Base-by-base conservation (phyloP, 306 rosid species). In the Biancaea sappan region DNA sequence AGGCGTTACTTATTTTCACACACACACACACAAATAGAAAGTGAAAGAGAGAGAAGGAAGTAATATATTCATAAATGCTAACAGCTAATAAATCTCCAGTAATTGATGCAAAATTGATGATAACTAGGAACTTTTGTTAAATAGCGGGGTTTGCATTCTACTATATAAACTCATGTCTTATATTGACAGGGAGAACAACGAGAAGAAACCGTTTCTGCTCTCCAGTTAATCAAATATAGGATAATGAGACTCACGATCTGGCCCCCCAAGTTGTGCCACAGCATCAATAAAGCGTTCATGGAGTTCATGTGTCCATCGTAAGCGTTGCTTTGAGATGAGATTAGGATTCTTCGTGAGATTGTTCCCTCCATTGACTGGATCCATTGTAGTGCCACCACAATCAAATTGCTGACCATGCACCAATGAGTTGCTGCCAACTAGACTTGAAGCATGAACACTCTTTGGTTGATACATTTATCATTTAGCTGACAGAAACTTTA, bases 231-330 rank as follows among this genome's bases (percentile, higher is more conserved):
- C 71, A 79, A 56, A 78, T 34, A 57, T 2, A 73, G 21, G 79
- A 48, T 50, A 26, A 63, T 67, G 74, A 75, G 75, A 90, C 99
- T 92, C 90, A 94, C 99, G 93, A 82, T 94, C 99, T 69, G 99
- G 97, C 47, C 99, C 99, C 16, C 99, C 99, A 72, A 94, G 99
- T 78, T 94, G 97, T 75, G 89, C 91, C 74, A 94, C 99, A 22
- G 99, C 97, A 86, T 92, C 96, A 64, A 94, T 89, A 77, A 94
- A 94, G 80, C 96, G 96, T 61, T 94, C 97, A 66, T 94, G 99
- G 77, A 94, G 90, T 31, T 94, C 99, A 75, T 92, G 90, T 7
- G 99, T 94, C 99, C 99, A 94, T 70, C 96, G 93, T 63, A 94
- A 74, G 56, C 99, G 85, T 66, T 90, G 97, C 84, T 92, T 94